Conservation (phyloP, 208 protist genomes). For the Crithidia brevicula region DNA sequence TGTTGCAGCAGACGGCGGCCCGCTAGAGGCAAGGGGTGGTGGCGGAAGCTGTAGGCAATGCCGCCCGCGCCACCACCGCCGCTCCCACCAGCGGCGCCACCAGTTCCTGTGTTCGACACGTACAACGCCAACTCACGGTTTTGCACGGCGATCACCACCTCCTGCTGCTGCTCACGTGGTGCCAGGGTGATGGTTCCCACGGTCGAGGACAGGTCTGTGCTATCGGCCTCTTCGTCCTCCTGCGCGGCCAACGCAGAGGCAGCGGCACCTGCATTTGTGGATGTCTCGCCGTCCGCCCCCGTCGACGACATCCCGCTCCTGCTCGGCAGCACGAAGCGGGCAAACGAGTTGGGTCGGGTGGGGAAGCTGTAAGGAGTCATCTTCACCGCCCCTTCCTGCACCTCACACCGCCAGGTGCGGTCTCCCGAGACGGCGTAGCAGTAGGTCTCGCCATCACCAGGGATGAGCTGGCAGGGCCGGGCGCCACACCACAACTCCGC, state of each 20-base stretch:
- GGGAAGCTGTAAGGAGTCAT: constrained; percentile 81
- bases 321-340: constrained; percentile 56
- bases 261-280: background rate
- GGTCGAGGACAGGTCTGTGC: constrained; percentile 1
- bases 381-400: constrained; percentile 59
- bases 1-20: constrained; percentile 72
- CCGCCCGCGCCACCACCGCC: constrained; percentile 29
- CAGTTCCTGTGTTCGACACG: constrained; percentile 36
- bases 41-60: constrained; percentile 76
- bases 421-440: constrained; percentile 77
- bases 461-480: constrained; percentile 66
- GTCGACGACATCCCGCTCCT: constrained; percentile 1
- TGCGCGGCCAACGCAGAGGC: constrained; percentile 13
- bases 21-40: constrained; percentile 61
- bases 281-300: constrained; percentile 3
- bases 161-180: constrained; percentile 37
- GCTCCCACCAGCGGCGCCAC: background rate
- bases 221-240: constrained; percentile 18
- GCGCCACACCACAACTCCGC: constrained; percentile 58
- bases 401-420: constrained; percentile 74
- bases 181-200: constrained; percentile 23
- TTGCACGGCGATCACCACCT: constrained; percentile 71
- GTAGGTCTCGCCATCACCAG: constrained; percentile 66
- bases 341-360: constrained; percentile 53
- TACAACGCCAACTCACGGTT: constrained; percentile 67